Percentiles rank a stretch among this genome's conserved stretches.
These are phyloP conservation scores for Sclerotinia nivalis DNA, from an alignment of 2,329 filamentous ascomycete species.

Conservation along the genomic window DNA sequence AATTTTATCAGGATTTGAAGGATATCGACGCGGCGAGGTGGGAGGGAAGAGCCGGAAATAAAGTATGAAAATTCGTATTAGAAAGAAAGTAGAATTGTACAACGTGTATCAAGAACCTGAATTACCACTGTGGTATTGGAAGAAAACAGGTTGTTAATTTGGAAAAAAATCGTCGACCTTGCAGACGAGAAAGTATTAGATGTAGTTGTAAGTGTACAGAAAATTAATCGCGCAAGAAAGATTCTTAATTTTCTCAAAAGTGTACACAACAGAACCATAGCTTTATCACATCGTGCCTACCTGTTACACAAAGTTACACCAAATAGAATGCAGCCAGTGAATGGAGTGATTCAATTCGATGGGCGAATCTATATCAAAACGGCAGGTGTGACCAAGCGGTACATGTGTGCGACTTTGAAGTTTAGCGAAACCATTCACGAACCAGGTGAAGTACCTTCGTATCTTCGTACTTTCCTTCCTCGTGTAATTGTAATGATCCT, in stretches of 20 bases:
- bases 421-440: not conserved
- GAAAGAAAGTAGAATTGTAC: not conserved
- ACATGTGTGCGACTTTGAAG: not conserved
- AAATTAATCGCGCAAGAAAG: not conserved
- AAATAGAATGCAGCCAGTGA: not conserved
- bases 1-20: not conserved
- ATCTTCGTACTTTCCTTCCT: not conserved
- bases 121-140: not conserved
- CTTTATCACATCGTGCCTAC: not conserved
- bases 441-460: not conserved
- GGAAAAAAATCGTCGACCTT: not conserved
- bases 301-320: not conserved
- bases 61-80: not conserved
- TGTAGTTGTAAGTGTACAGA: not conserved
- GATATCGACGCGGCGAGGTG: not conserved
- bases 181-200: not conserved
- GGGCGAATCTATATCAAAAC: not conserved
- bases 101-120: not conserved
- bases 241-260: not conserved
- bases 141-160: not conserved
- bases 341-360: not conserved
- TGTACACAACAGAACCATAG: not conserved
- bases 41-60: too few species aligned
- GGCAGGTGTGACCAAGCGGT: not conserved
- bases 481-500: not conserved